Base-by-base conservation (phyloP, 495 filamentous ascomycete genomes). In the Rostrohypoxylon terebratum region DNA sequence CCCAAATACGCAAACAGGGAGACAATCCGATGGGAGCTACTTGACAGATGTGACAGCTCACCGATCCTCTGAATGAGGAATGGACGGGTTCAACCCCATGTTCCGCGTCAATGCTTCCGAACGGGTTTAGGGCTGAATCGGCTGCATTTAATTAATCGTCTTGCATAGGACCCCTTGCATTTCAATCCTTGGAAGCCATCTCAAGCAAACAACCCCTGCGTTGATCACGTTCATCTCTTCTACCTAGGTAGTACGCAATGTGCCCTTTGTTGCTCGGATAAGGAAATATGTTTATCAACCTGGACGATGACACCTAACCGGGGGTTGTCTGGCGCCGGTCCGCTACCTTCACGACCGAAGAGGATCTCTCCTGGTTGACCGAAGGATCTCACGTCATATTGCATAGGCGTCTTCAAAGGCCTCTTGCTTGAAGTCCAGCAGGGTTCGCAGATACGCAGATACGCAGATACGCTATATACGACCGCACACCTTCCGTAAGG, bases 331-430 rank as follows among this genome's bases (percentile, higher is more conserved):
- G 34, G 65, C 55, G 33, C 36, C 66, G 55, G 50, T 16, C 66
- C 66, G 51, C 62, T 69, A 51, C 62, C 40, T 66, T 60, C 55
- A 73, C 57, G 61, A 66, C 57, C 66, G 31, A 66, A 45, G 25
- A 74, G 62, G 66, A 74, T 66, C 28, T 69, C 25, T 38, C 62
- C 50, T 67, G n/a, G 58, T 74, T 67, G 71, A 74, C 71, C 71
- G 71, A 74, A 63, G 14, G 57, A 69, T 74, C 71, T 74, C 71
- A 74, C 71, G 71, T 74, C 71, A 74, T 74, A 70, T 59, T 63
- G 63, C 58, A 67, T 69, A 58, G 65, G 48, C 53, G 31, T 69
- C 55, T 48, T 28, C 54, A 51, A 60, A 54, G n/a, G n/a, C 20
- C 42, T 45, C 4, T 51, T 51, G 16, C 38, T 11, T 14, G 48